phyloP scores from a whole-genome alignment of 2,329 filamentous ascomycete genomes.

The Hypoxylon sp. region DNA sequence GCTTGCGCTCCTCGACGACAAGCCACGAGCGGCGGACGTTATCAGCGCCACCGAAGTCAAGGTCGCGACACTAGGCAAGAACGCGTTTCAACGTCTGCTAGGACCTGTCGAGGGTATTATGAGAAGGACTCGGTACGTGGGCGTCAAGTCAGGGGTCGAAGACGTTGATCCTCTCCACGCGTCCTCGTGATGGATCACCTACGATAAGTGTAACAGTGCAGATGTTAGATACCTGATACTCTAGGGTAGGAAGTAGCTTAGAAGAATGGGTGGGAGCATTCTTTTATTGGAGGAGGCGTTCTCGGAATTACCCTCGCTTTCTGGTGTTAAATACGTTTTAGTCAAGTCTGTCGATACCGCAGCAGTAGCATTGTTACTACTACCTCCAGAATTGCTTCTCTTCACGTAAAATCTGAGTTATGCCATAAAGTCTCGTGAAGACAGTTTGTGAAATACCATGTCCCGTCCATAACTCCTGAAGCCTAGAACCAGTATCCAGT shows the following conservation, averaged over 20 bases:
- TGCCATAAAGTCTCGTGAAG: too few species aligned
- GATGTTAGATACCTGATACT: conserved; percentile 29
- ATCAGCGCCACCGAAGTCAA: conserved; percentile 87
- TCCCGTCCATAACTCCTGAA: neutral
- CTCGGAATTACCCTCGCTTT: conserved; percentile 40
- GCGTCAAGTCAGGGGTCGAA: conserved; percentile 68
- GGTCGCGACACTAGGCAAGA: conserved; percentile 89
- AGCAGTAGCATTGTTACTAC: conserved; percentile 23
- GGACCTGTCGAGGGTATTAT: conserved; percentile 95
- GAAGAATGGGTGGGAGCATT: conserved; percentile 29
- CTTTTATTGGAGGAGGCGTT: conserved; percentile 40
- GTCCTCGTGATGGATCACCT: conserved; percentile 33
- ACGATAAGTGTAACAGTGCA: conserved; percentile 16
- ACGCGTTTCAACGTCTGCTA: conserved; percentile 90
- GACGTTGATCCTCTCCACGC: conserved; percentile 71
- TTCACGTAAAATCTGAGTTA: conserved; percentile 1
- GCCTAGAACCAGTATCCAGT: neutral
- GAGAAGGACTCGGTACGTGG: conserved; percentile 75
- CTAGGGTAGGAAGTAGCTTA: conserved; percentile 17
- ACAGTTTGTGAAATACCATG: conserved; percentile 18
- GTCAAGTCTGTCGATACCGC: conserved; percentile 37
- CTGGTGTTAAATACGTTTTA: conserved; percentile 31
- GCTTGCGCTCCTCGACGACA: conserved; percentile 90
- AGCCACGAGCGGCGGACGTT: conserved; percentile 89
- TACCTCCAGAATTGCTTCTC: conserved; percentile 11